These are phyloP conservation scores for Colletotrichum sublineola DNA, from an alignment of 2,329 filamentous ascomycete genomes.

Conservation along the genomic window DNA sequence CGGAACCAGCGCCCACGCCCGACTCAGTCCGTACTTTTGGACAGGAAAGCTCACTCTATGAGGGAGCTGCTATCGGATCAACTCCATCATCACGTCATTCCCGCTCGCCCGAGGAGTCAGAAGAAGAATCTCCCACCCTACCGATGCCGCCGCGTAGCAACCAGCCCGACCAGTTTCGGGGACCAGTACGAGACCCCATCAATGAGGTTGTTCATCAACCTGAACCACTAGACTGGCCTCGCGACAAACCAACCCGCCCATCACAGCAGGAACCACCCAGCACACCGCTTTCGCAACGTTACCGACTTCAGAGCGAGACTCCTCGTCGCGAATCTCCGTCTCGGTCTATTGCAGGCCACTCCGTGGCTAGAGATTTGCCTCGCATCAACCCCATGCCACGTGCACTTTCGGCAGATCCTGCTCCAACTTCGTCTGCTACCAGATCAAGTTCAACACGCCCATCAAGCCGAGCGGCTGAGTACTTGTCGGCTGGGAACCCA, in stretches of 20 bases:
- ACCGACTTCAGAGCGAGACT: slow-evolving; percentile 5
- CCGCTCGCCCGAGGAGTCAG: slow-evolving; percentile 14
- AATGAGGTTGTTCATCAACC: slow-evolving; percentile 20
- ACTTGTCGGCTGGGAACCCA: not conserved
- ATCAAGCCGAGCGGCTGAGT: not conserved
- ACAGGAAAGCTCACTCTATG: slow-evolving; percentile 40
- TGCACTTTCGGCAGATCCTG: not conserved
- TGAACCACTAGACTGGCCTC: not conserved
- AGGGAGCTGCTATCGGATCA: slow-evolving; percentile 26
- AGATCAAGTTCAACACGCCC: not conserved
- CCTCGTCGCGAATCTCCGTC: not conserved
- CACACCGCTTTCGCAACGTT: slow-evolving; percentile 10
- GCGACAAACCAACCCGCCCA: not conserved
- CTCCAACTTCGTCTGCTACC: not conserved
- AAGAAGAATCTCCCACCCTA: slow-evolving; percentile 9
- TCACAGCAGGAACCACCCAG: slow-evolving; percentile 11
- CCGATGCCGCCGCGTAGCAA: slow-evolving; percentile 17
- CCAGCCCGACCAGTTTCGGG: not conserved
- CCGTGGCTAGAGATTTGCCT: not conserved
- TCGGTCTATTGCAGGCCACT: not conserved
- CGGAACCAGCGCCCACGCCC: not conserved
- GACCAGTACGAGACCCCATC: slow-evolving; percentile 17
- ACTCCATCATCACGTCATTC: slow-evolving; percentile 6
- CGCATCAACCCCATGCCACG: not conserved
- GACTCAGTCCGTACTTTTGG: slow-evolving; percentile 40